Evolutionary conservation across 345 rosid species (phyloP), one percentile per base, ranked within the genome.

Genomic region (Gossypium rotundifolium): DNA sequence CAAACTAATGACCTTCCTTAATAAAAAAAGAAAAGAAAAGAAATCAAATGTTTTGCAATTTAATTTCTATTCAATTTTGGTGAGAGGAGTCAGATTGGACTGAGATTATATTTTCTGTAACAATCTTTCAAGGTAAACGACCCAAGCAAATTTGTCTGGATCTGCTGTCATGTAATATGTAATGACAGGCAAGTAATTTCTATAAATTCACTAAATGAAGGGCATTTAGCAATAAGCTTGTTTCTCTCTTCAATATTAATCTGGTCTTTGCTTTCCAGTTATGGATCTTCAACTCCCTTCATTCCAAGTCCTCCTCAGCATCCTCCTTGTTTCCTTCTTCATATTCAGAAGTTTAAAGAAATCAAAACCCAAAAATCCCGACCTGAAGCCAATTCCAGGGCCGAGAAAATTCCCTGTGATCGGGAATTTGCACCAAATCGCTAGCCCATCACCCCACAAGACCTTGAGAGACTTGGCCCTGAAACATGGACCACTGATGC

Each of bases 401-500:
- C 70, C 70, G 12, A 18, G 27, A 25, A 42, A 42, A 18, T 18
- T 18, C 10, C 70, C 70, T 3, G 17, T 65, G 9, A 44, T 65
- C 1, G 70, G 70, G 11, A 65, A 65, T 18, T 10, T 65, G 52
- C 70, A 65, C 29, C 70, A 65, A 22, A 18, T 65, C 23, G 29
- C 70, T 11, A 20, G 52, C 49, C 25, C 52, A 18, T 45, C 6
- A 65, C 70, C 70, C 4, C 70, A 65, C 23, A 42, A 18, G 14
- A 11, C 49, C 2, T 5, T 65, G 1, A 42, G 70, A 11, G 70
- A 65, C 52, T 65, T 65, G 70, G 70, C 70, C 27, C 27, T 12
- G 8, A 44, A 65, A 45, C 70, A 65, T 65, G 70, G 70, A 65
- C 70, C 70, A 9, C 13, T 65, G 29, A 65, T 65, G 52, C 70